These are phyloP conservation scores for Laetiporus sulphureus DNA, from an alignment of 1,284 basidiomycete genomes.

Conservation along the genomic window DNA sequence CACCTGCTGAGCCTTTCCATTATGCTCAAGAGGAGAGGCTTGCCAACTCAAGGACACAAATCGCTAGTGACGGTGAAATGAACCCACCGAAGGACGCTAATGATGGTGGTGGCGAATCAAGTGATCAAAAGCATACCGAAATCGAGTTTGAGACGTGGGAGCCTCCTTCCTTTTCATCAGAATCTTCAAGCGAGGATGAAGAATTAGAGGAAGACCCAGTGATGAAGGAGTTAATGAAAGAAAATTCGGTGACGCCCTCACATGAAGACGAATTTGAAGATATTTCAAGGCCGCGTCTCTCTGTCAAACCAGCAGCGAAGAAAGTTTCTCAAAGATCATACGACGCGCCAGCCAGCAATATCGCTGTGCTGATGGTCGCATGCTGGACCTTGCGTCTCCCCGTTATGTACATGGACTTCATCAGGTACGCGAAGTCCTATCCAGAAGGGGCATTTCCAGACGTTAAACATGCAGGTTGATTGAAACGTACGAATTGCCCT, in stretches of 20 bases:
- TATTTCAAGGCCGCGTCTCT: constrained; percentile 5
- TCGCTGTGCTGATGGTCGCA: constrained; percentile 62
- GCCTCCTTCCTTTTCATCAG: constrained; percentile 14
- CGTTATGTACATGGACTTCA: constrained; percentile 67
- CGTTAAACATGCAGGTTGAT: constrained; percentile 45
- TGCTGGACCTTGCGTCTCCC: constrained; percentile 79
- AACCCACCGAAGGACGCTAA: constrained; percentile 17
- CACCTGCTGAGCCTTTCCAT: constrained; percentile 52
- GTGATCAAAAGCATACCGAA: too few relatives aligned
- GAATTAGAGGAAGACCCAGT: constrained; percentile 36
- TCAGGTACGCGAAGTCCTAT: constrained; percentile 37
- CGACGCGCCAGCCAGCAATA: constrained; percentile 52
- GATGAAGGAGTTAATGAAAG: constrained; percentile 45
- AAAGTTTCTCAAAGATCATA: constrained; percentile 24
- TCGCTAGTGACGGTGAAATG: constrained; percentile 20
- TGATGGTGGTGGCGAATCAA: neutral
- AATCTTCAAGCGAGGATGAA: constrained; percentile 12
- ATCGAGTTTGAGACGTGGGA: too few relatives aligned
- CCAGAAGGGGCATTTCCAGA: neutral
- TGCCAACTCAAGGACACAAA: too few relatives aligned
- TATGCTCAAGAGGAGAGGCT: constrained; percentile 31
- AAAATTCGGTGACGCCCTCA: constrained; percentile 44
- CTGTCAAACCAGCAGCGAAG: constrained; percentile 10
- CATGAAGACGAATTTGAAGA: constrained; percentile 31
- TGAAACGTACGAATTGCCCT: constrained; percentile 73